phyloP scores from a whole-genome alignment of 2,329 filamentous ascomycete species.

The Ophiostoma fasciatum region DNA sequence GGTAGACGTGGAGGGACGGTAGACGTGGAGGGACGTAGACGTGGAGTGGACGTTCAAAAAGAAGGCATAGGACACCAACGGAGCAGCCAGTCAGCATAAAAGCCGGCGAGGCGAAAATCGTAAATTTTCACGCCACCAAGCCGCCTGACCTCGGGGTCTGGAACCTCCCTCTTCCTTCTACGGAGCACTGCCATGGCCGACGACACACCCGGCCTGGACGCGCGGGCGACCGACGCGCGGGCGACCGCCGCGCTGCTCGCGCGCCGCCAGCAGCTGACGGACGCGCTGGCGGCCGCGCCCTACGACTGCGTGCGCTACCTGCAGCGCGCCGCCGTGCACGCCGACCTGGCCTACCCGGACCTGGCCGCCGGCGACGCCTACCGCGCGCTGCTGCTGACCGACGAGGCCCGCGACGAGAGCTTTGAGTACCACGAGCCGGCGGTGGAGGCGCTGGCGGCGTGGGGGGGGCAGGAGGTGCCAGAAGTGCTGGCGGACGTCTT shows the following conservation, averaged over 20 bases:
- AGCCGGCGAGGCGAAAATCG: too few species aligned
- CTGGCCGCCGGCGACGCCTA: conserved; percentile 84
- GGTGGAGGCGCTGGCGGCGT: conserved; percentile 32
- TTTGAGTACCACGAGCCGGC: conserved; percentile 71
- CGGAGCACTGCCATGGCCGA: conserved; percentile 23
- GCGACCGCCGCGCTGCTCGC: conserved; percentile 33
- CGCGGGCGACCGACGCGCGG: too few species aligned
- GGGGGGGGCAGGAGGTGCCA: too few species aligned
- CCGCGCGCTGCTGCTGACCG: conserved; percentile 70
- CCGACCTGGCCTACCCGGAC: conserved; percentile 71
- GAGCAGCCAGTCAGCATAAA: too few species aligned
- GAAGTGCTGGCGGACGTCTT: conserved; percentile 32
- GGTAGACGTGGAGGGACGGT: too few species aligned
- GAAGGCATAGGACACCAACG: too few species aligned
- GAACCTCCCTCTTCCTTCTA: too few species aligned
- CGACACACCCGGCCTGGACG: too few species aligned
- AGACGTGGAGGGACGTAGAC: too few species aligned
- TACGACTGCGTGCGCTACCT: conserved; percentile 52
- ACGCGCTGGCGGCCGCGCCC: conserved; percentile 33
- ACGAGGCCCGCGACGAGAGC: conserved; percentile 62
- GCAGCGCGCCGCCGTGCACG: conserved; percentile 56
- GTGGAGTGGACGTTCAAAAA: too few species aligned
- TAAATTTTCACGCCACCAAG: too few species aligned
- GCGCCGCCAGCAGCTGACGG: conserved; percentile 41
- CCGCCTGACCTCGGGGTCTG: too few species aligned